Percentiles rank a stretch among this genome's conserved stretches.
Evolutionary conservation across 768 basidiomycete genomes (phyloP).

Genomic region (Kwoniella sp.): DNA sequence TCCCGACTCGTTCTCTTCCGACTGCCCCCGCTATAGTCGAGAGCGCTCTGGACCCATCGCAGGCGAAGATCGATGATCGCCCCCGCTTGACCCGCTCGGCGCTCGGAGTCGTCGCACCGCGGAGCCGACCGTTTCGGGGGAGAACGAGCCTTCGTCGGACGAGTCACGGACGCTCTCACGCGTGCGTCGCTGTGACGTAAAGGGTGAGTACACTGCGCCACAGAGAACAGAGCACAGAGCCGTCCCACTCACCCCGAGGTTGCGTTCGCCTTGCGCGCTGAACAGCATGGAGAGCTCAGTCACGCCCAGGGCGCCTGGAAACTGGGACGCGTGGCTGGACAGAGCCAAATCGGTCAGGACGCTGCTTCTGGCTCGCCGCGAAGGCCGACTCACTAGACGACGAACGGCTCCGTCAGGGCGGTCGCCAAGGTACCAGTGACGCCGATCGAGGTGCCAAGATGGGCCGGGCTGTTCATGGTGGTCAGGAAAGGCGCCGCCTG

Average conservation of each 20-base stretch:
- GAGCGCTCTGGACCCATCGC: too few species aligned
- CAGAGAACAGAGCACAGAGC: too few species aligned
- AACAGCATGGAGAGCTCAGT: constrained; percentile 12
- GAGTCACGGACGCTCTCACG: too few species aligned
- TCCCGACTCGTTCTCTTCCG: too few species aligned
- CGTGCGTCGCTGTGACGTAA: too few species aligned
- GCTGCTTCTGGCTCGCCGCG: not conserved
- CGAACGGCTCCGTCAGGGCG: constrained; percentile 7
- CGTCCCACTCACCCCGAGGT: constrained; percentile 18
- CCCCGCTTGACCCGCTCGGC: too few species aligned
- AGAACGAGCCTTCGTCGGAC: too few species aligned
- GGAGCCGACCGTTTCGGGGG: too few species aligned
- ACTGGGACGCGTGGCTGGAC: constrained; percentile 5
- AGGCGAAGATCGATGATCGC: too few species aligned
- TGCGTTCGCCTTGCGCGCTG: constrained; percentile 11
- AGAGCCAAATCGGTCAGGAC: not conserved
- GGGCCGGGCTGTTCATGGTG: not conserved
- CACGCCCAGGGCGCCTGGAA: constrained; percentile 6
- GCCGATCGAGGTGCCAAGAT: constrained; percentile 11
- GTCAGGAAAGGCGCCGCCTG: not conserved
- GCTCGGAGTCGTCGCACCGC: too few species aligned
- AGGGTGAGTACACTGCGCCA: too few species aligned
- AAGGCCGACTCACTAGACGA: constrained; percentile 6
- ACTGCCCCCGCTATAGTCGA: too few species aligned
- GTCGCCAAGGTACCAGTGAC: constrained; percentile 3